phyloP scores from a whole-genome alignment of 805 yeast species.

The Teunomyces atbi region DNA sequence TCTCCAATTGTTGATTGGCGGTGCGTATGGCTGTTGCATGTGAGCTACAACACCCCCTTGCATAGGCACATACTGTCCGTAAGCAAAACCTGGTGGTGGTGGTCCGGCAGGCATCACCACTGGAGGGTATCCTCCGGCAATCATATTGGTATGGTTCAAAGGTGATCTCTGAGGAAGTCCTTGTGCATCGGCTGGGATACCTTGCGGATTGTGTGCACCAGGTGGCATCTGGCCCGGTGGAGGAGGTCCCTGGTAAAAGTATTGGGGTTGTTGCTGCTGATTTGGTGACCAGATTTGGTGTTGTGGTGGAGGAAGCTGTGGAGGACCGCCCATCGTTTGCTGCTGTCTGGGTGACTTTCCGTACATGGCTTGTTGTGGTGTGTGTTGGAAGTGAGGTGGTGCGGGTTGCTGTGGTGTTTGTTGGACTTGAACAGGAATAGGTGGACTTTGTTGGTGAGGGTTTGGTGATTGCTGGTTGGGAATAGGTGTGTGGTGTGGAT shows the following conservation, averaged over 20 bases:
- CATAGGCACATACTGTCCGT: slow-evolving; percentile 36
- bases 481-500: slow-evolving; percentile 5
- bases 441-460: slow-evolving; percentile 3
- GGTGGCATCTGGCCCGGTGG: slow-evolving; percentile 12
- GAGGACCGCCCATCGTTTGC: slow-evolving; percentile 15
- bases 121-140: slow-evolving; percentile 16
- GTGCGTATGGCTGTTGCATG: slow-evolving; percentile 16
- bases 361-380: slow-evolving; percentile 10
- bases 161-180: slow-evolving; percentile 21
- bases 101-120: slow-evolving; percentile 15
- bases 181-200: slow-evolving; percentile 4
- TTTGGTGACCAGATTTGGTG: slow-evolving; percentile 26
- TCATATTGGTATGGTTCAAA: slow-evolving; percentile 19
- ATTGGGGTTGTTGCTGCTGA: slow-evolving; percentile 16
- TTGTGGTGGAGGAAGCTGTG: slow-evolving; percentile 27
- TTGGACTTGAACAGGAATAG: slow-evolving; percentile 2
- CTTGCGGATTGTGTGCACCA: slow-evolving; percentile 5
- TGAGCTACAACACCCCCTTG: slow-evolving; percentile 31
- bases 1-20: slow-evolving; percentile 27
- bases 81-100: slow-evolving; percentile 37
- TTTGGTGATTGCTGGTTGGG: slow-evolving; percentile 7
- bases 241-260: slow-evolving; percentile 19
- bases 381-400: slow-evolving; percentile 7
- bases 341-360: slow-evolving; percentile 16
- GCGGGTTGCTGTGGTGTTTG: slow-evolving; percentile 8